Conservation (phyloP, 2,329 filamentous ascomycete species). For the Fusarium redolens region DNA sequence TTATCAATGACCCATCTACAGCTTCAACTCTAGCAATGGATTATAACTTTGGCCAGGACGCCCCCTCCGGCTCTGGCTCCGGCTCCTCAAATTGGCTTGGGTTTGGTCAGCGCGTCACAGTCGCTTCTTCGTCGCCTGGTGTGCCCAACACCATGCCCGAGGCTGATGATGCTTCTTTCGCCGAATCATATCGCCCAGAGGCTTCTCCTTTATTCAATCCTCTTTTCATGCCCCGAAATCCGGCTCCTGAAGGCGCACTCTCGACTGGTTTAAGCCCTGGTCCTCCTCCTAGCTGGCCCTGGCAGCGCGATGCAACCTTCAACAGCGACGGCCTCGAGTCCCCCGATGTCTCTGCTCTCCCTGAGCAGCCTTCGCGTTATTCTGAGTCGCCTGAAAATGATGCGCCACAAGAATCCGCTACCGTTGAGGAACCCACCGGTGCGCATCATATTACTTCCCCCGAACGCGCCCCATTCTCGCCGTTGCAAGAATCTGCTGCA, state of each 20-base stretch:
- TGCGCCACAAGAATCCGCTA: not conserved
- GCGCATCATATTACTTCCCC: not conserved
- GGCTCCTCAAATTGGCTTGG: constrained; percentile 33
- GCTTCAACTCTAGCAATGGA: constrained; percentile 26
- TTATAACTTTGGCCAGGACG: constrained; percentile 31
- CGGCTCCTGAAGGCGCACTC: constrained; percentile 11
- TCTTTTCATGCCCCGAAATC: constrained; percentile 9
- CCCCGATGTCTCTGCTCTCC: constrained; percentile 6
- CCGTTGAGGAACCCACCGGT: not conserved
- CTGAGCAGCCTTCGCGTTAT: not conserved
- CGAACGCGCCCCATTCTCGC: not conserved
- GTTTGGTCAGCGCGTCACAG: constrained; percentile 30
- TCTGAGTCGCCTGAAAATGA: constrained; percentile 13
- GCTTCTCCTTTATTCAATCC: constrained; percentile 42
- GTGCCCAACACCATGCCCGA: constrained; percentile 21
- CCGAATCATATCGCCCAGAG: constrained; percentile 42
- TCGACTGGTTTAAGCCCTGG: constrained; percentile 16
- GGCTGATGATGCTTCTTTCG: constrained; percentile 38
- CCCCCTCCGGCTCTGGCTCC: constrained; percentile 24
- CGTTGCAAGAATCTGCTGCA: constrained; percentile 10
- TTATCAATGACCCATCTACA: not conserved
- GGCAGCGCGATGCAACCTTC: constrained; percentile 30
- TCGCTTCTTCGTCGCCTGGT: constrained; percentile 33
- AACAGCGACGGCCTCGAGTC: constrained; percentile 14
- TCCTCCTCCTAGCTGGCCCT: constrained; percentile 26